phyloP scores from a whole-genome alignment of 371 early-diverging fungal species.

The Rhizopus arrhizus region DNA sequence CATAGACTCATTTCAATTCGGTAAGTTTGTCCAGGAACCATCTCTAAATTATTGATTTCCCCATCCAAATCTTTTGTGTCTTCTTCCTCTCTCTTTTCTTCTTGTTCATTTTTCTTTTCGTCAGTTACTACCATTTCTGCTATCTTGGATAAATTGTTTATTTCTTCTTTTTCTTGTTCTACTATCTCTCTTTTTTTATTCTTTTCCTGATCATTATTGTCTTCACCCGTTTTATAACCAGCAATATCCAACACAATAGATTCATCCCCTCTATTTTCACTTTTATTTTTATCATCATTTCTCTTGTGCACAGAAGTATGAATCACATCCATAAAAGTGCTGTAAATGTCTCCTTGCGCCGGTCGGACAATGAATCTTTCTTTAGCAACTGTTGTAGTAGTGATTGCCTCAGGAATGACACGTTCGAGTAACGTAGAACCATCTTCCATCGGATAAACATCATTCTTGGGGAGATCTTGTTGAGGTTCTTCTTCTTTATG shows the following conservation, averaged over 20 bases:
- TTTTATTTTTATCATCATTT: not conserved
- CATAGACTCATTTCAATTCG: conserved; percentile 61
- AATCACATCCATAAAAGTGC: conserved; percentile 48
- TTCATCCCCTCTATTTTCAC: conserved; percentile 31
- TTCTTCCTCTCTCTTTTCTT: not conserved
- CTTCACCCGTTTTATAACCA: conserved; percentile 56
- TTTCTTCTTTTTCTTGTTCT: conserved; percentile 3
- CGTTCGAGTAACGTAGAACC: conserved; percentile 44
- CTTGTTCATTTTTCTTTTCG: conserved; percentile 2
- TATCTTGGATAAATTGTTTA: not conserved
- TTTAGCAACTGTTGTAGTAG: conserved; percentile 48
- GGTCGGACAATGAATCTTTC: conserved; percentile 54
- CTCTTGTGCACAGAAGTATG: conserved; percentile 35
- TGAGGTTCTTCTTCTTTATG: conserved; percentile 17
- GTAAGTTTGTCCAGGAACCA: conserved; percentile 35
- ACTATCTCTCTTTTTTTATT: conserved; percentile 1
- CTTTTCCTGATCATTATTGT: conserved; percentile 7
- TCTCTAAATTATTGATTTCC: conserved; percentile 13
- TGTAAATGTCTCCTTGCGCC: conserved; percentile 41
- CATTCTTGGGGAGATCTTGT: conserved; percentile 29
- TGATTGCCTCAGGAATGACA: conserved; percentile 46
- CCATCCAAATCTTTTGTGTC: conserved; percentile 4
- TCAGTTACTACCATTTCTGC: not conserved
- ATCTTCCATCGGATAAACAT: conserved; percentile 38
- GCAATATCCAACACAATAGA: conserved; percentile 62